Conservation (phyloP, 2,329 filamentous ascomycete genomes). For the Fonsecaea pugnacius region DNA sequence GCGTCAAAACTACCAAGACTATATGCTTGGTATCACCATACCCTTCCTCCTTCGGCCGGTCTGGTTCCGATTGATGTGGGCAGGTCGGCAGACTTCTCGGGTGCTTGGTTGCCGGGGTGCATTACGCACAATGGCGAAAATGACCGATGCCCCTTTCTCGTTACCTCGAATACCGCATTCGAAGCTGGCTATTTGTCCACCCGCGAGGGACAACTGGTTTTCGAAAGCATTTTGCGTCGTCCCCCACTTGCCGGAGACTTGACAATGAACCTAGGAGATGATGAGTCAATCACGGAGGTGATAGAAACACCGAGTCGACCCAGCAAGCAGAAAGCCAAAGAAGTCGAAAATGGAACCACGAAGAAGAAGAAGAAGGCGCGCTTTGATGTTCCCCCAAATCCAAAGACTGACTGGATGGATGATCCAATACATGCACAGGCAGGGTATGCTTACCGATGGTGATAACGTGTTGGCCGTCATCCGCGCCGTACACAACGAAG, state of each 20-base stretch:
- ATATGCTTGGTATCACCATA: constrained; percentile 30
- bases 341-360: not conserved
- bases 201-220: constrained; percentile 15
- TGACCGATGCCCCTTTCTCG: constrained; percentile 24
- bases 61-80: constrained; percentile 17
- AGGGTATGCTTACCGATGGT: constrained; percentile 12
- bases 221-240: constrained; percentile 23
- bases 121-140: not conserved
- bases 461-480: not conserved
- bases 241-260: not conserved
- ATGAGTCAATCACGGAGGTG: constrained; percentile 15
- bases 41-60: constrained; percentile 18
- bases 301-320: constrained; percentile 19
- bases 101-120: constrained; percentile 26
- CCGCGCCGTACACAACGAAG: not conserved
- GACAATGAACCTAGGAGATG: not conserved
- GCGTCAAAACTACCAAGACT: constrained; percentile 17
- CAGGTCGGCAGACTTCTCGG: constrained; percentile 22
- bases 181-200: constrained; percentile 22
- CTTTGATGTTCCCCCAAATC: constrained; percentile 1
- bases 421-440: constrained; percentile 8
- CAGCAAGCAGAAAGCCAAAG: not conserved
- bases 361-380: constrained; percentile 16
- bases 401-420: not conserved
- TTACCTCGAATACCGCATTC: constrained; percentile 20